phyloP scores from a whole-genome alignment of 2,329 filamentous ascomycete species.

The Blastomyces silverae region DNA sequence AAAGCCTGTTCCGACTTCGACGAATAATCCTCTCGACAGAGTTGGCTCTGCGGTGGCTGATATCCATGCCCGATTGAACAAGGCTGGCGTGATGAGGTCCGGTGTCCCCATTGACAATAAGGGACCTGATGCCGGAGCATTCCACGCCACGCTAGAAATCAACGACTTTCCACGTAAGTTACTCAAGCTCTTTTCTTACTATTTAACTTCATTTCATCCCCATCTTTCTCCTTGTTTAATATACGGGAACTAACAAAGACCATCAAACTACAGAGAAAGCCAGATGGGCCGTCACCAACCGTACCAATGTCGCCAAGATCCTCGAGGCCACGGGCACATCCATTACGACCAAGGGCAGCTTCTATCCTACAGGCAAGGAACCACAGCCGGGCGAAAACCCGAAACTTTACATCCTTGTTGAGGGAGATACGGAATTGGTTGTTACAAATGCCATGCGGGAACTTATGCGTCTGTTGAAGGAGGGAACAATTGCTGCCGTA shows the following conservation, averaged over 20 bases:
- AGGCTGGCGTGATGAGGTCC: constrained; percentile 79
- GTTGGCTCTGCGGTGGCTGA: constrained; percentile 84
- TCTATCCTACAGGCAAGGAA: constrained; percentile 75
- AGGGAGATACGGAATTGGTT: constrained; percentile 89
- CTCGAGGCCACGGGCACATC: constrained; percentile 89
- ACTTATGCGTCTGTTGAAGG: constrained; percentile 77
- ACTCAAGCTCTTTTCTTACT: constrained; percentile 10
- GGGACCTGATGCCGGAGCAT: constrained; percentile 91
- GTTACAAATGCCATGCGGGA: constrained; percentile 88
- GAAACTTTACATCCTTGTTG: constrained; percentile 97
- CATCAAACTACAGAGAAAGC: constrained; percentile 61
- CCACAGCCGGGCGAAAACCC: constrained; percentile 67
- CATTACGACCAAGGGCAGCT: constrained; percentile 94
- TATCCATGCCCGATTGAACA: constrained; percentile 85
- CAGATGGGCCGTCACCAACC: constrained; percentile 95
- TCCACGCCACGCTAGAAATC: constrained; percentile 95
- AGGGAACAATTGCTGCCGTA: constrained; percentile 81
- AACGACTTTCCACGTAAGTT: constrained; percentile 84
- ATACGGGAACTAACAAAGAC: constrained; percentile 14
- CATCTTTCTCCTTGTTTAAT: constrained; percentile 17
- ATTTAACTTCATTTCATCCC: constrained; percentile 8
- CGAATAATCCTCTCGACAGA: constrained; percentile 69
- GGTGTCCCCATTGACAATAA: constrained; percentile 98
- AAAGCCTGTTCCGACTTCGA: constrained; percentile 42
- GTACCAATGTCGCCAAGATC: constrained; percentile 97